Conservation (phyloP, 1,139 yeast genomes). For the Nakaseomyces bracarensis region DNA sequence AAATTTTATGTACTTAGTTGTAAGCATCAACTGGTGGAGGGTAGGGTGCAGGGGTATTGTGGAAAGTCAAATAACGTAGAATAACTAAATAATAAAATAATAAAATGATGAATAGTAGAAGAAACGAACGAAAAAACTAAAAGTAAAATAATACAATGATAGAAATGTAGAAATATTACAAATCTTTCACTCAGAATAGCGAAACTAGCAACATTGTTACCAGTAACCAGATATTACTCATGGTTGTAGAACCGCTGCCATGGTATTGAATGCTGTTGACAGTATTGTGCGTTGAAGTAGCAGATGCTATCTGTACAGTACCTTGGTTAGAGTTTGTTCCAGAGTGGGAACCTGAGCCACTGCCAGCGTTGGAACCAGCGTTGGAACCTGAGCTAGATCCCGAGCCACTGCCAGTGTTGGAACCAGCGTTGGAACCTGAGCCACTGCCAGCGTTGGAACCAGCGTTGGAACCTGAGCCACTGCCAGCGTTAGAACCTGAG, state of each 20-base stretch:
- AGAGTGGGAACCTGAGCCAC: neutral
- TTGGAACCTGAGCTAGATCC: neutral
- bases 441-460: neutral
- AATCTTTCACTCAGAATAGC: neutral
- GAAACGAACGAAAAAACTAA: too few species aligned
- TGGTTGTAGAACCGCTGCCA: neutral
- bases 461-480: neutral
- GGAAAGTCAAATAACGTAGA: too few species aligned
- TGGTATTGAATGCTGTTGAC: neutral
- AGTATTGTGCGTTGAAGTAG: neutral
- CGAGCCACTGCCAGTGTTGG: neutral
- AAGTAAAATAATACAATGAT: neutral
- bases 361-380: neutral
- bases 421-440: neutral
- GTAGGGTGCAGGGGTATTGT: too few species aligned
- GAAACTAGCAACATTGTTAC: neutral
- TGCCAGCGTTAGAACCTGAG: neutral
- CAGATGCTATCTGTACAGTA: neutral
- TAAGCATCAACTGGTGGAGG: too few species aligned
- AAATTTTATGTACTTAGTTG: too few species aligned
- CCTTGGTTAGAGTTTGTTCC: neutral
- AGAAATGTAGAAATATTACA: neutral
- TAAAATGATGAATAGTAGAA: too few species aligned
- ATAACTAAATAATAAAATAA: too few species aligned
- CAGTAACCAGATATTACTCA: neutral